Evolutionary conservation across 768 basidiomycete species (phyloP).

Genomic region (Boletus speciosus): DNA sequence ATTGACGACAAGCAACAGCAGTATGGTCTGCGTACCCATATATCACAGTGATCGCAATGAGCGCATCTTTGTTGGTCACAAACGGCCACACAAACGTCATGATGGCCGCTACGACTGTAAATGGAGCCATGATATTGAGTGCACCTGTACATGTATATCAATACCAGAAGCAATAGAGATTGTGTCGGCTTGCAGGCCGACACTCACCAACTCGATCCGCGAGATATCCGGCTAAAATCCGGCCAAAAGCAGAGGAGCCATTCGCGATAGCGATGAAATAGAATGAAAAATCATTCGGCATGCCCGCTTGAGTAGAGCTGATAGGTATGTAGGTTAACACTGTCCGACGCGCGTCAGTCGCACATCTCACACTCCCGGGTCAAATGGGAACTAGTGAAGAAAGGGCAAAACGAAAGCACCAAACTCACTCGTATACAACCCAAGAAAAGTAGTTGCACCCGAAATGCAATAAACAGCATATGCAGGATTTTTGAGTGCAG

Average conservation of each 20-base stretch:
- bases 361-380: not conserved
- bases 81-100: constrained; percentile 35
- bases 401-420: not conserved
- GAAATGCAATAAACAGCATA: constrained; percentile 60
- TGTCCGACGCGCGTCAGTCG: constrained; percentile 21
- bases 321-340: constrained; percentile 68
- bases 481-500: constrained; percentile 42
- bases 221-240: constrained; percentile 50
- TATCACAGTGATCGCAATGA: constrained; percentile 53
- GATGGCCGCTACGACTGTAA: constrained; percentile 51
- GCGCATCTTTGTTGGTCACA: not conserved
- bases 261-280: constrained; percentile 71
- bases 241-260: constrained; percentile 58
- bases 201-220: constrained; percentile 52
- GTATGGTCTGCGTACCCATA: constrained; percentile 53
- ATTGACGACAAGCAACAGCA: accelerated
- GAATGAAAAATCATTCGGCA: constrained; percentile 50
- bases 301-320: constrained; percentile 49
- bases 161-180: not conserved
- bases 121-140: constrained; percentile 67
- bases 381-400: not conserved
- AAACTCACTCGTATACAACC: constrained; percentile 59
- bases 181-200: not conserved
- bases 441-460: constrained; percentile 56
- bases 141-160: constrained; percentile 40